Evolutionary conservation across 257 asterid species (phyloP).

Genomic region (Solanum piurae): DNA sequence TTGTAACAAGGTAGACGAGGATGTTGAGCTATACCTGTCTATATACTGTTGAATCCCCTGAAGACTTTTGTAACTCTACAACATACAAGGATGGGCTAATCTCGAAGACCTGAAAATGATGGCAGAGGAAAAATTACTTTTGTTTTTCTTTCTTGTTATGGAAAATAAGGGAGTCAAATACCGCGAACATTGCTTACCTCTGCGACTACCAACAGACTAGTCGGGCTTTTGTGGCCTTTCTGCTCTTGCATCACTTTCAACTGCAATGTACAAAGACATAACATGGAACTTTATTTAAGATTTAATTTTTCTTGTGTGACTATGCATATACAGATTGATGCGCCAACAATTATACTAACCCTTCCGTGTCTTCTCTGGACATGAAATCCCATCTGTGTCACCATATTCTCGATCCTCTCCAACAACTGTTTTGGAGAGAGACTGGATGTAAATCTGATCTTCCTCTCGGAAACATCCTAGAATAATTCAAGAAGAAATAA

Average conservation of each 20-base stretch:
- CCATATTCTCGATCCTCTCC: conserved; percentile 65
- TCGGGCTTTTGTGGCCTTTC: conserved; percentile 39
- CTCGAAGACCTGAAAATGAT: conserved; percentile 64
- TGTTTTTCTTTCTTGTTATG: neutral
- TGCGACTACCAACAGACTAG: conserved; percentile 55
- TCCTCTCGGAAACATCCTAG: conserved; percentile 90
- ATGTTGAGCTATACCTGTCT: conserved; percentile 45
- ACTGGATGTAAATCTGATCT: conserved; percentile 78
- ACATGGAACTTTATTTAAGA: neutral
- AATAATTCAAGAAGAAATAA: neutral
- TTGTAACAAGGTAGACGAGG: neutral
- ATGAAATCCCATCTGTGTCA: conserved; percentile 57
- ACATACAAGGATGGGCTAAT: conserved; percentile 69
- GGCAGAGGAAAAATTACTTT: neutral
- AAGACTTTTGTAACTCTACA: conserved; percentile 68
- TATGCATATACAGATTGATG: neutral
- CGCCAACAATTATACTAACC: conserved; percentile 18
- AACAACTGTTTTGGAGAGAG: conserved; percentile 67
- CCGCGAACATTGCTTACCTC: conserved; percentile 44
- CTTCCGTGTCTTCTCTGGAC: conserved; percentile 81
- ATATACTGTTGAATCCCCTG: conserved; percentile 60
- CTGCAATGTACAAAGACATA: conserved; percentile 23
- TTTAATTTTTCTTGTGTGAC: neutral
- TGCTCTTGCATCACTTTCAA: conserved; percentile 52
- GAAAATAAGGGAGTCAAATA: neutral